Percentiles rank a stretch among this genome's conserved stretches.
These are phyloP conservation scores for Tetraselmis striata DNA, from an alignment of 139 green algal species.

Conservation along the genomic window DNA sequence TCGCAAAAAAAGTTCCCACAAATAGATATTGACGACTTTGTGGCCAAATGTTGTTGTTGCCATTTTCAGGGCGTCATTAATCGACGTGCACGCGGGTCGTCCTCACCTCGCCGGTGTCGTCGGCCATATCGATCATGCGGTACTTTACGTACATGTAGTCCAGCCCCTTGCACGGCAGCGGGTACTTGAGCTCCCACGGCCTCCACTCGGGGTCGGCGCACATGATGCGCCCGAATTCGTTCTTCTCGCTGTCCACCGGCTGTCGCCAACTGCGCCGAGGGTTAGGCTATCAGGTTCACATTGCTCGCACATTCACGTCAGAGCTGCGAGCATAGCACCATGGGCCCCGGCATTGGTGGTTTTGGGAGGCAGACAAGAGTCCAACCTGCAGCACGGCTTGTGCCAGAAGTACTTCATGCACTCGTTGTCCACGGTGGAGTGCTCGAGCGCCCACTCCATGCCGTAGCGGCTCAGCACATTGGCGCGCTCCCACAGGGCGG, in stretches of 20 bases:
- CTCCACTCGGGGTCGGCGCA: not conserved
- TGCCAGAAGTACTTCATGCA: not conserved
- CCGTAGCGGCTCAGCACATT: not conserved
- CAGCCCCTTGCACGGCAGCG: not conserved
- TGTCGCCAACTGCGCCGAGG: not conserved
- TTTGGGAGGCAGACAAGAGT: too few species aligned
- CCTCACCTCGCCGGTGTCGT: not conserved
- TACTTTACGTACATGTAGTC: not conserved
- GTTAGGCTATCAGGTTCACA: too few species aligned
- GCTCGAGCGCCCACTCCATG: not conserved
- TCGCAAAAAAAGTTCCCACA: too few species aligned
- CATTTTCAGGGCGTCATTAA: too few species aligned
- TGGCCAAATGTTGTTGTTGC: too few species aligned
- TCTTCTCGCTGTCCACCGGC: not conserved
- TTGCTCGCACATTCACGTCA: too few species aligned
- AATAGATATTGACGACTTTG: too few species aligned
- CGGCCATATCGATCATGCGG: not conserved
- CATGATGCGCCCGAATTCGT: not conserved
- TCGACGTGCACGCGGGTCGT: not conserved
- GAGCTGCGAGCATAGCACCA: too few species aligned
- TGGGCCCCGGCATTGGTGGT: too few species aligned
- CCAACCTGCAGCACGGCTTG: not conserved
- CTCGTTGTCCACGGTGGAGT: not conserved
- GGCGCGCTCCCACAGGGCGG: not conserved
- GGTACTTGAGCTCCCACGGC: not conserved